Percentiles rank a stretch among this genome's conserved stretches.
phyloP scores from a whole-genome alignment of 1,284 basidiomycete genomes.

The Trichosporon sp. region DNA sequence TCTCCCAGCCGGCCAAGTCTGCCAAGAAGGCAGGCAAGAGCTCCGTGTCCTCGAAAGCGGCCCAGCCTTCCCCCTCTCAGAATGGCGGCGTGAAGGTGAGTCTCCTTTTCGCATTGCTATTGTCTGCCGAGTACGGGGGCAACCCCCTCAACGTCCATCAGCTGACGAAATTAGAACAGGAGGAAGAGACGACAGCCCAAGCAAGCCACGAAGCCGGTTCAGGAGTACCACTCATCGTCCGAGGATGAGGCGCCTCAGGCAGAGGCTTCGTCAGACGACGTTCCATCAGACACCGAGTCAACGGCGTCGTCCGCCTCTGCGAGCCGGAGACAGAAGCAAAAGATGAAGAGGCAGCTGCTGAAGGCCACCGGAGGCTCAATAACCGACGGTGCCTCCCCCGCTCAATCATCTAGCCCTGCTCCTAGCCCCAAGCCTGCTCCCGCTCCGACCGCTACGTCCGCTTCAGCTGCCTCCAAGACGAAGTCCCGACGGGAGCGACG shows the following conservation, averaged over 20 bases:
- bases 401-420: background rate
- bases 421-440: background rate
- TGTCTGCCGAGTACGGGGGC: background rate
- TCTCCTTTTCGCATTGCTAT: background rate
- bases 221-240: slow-evolving; percentile 11
- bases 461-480: background rate
- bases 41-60: background rate
- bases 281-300: background rate
- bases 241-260: slow-evolving; percentile 5
- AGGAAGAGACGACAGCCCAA: background rate
- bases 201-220: background rate
- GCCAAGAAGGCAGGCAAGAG: background rate
- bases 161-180: background rate
- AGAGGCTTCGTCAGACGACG: background rate
- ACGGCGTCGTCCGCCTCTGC: background rate
- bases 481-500: slow-evolving; percentile 22
- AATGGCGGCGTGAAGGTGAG: background rate
- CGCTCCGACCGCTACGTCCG: background rate
- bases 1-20: background rate
- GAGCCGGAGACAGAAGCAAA: background rate
- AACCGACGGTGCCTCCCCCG: background rate
- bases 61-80: background rate
- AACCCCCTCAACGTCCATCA: background rate
- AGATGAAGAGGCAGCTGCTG: background rate
- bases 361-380: background rate